Evolutionary conservation across 805 yeast species (phyloP).

Genomic region (Saturnispora zaruensis): DNA sequence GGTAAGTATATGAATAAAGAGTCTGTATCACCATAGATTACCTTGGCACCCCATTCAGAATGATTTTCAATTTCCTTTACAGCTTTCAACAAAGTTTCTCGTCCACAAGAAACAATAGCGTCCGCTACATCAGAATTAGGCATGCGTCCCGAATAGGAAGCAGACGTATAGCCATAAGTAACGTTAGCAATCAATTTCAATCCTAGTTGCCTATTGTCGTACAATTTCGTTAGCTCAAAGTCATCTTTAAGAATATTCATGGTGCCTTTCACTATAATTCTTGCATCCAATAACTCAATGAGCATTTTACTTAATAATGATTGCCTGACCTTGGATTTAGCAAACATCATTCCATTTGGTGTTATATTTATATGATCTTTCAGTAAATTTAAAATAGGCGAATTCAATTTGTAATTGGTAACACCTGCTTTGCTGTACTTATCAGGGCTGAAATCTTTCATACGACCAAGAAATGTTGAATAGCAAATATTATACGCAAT

Average conservation of each 20-base stretch:
- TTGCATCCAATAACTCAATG: constrained; percentile 68
- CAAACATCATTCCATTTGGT: constrained; percentile 83
- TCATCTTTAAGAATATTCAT: constrained; percentile 48
- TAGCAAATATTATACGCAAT: constrained; percentile 88
- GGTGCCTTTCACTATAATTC: constrained; percentile 70
- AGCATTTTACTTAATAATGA: constrained; percentile 79
- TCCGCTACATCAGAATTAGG: constrained; percentile 95
- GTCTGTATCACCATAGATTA: constrained; percentile 96
- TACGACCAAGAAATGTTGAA: constrained; percentile 59
- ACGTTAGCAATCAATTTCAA: constrained; percentile 88
- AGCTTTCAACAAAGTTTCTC: constrained; percentile 73
- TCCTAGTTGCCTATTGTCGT: constrained; percentile 76
- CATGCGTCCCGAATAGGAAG: constrained; percentile 94
- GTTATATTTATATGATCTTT: constrained; percentile 54
- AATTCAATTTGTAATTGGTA: constrained; percentile 39
- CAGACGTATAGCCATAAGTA: constrained; percentile 92
- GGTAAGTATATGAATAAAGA: constrained; percentile 87
- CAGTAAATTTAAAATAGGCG: constrained; percentile 48
- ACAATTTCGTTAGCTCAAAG: constrained; percentile 41
- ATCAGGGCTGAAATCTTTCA: constrained; percentile 42
- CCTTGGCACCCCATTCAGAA: constrained; percentile 72
- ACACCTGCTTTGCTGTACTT: constrained; percentile 47
- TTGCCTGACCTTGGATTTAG: constrained; percentile 52
- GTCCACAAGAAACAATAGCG: constrained; percentile 82
- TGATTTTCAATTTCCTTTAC: constrained; percentile 56